phyloP scores from a whole-genome alignment of 2,329 filamentous ascomycete genomes.

The Aspergillus hiratsukae region DNA sequence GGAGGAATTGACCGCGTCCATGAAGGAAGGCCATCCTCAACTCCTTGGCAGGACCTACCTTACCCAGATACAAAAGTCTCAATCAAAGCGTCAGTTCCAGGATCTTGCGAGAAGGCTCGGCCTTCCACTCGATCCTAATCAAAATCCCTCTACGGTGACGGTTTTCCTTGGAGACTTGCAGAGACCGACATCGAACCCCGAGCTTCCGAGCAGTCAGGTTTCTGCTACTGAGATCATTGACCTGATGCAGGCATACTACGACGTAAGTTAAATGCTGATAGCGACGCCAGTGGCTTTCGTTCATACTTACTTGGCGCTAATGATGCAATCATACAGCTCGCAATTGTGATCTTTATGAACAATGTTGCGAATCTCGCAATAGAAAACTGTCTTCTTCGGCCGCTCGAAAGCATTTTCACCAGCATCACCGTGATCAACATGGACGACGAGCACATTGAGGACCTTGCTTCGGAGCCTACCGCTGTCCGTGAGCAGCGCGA shows the following conservation, averaged over 20 bases:
- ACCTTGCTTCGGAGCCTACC: constrained; percentile 37
- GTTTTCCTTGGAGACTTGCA: background rate
- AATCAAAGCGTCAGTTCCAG: constrained; percentile 6
- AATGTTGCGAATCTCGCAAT: constrained; percentile 48
- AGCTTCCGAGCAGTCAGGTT: constrained; percentile 24
- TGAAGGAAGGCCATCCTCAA: constrained; percentile 20
- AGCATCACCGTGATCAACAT: constrained; percentile 34
- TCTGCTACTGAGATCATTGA: constrained; percentile 41
- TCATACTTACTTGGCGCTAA: background rate
- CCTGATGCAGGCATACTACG: constrained; percentile 36
- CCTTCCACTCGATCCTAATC: background rate
- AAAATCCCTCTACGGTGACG: background rate
- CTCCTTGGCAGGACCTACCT: constrained; percentile 15
- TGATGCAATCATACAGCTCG: constrained; percentile 13
- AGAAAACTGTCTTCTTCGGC: constrained; percentile 46
- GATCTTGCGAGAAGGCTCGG: constrained; percentile 2
- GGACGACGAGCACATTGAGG: constrained; percentile 24
- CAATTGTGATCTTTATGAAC: constrained; percentile 44
- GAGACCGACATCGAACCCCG: background rate
- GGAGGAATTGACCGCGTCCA: constrained; percentile 16
- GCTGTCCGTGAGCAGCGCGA: constrained; percentile 11
- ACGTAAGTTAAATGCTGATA: constrained; percentile 10
- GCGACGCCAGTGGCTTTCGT: too few species aligned
- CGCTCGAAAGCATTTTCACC: constrained; percentile 42
- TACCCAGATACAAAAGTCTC: constrained; percentile 3